A percentile compares a stretch with the other conserved stretches of the same genome.
Evolutionary conservation across 495 filamentous ascomycete species (phyloP).

Genomic region (Amorphotheca resinae): DNA sequence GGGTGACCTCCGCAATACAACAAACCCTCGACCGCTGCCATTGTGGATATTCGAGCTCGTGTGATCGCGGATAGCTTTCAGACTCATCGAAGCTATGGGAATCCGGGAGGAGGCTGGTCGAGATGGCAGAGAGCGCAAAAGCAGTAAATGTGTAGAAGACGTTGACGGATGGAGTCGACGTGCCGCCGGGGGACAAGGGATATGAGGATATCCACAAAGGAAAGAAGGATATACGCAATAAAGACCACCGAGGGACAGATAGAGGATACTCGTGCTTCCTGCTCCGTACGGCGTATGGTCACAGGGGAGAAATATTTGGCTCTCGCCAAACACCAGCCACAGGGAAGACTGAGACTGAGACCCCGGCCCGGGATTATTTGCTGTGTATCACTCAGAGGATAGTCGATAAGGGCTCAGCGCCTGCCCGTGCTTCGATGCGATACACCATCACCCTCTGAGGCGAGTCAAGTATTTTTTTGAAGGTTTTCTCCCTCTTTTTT

Average conservation of each 20-base stretch:
- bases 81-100: slow-evolving; percentile 22
- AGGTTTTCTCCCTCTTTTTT: neutral
- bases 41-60: slow-evolving; percentile 20
- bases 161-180: neutral
- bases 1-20: slow-evolving; percentile 16
- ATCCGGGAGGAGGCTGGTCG: neutral
- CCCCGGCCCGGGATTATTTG: slow-evolving; percentile 1
- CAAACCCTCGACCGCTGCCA: slow-evolving; percentile 21
- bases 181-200: neutral
- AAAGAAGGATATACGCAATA: neutral
- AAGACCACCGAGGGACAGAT: neutral
- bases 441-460: slow-evolving; percentile 6
- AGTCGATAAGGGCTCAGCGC: slow-evolving; percentile 11
- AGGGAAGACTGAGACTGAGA: slow-evolving; percentile 4
- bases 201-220: neutral
- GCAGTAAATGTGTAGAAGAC: neutral
- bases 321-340: slow-evolving; percentile 6
- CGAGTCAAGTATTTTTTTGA: neutral
- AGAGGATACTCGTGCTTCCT: neutral
- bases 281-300: slow-evolving; percentile 11
- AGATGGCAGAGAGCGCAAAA: slow-evolving; percentile 3
- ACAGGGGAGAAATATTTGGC: slow-evolving; percentile 14
- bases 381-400: slow-evolving; percentile 14
- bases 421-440: slow-evolving; percentile 12
- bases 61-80: slow-evolving; percentile 17